Conservation (phyloP, 768 basidiomycete species). For the Mycena sanguinolenta region DNA sequence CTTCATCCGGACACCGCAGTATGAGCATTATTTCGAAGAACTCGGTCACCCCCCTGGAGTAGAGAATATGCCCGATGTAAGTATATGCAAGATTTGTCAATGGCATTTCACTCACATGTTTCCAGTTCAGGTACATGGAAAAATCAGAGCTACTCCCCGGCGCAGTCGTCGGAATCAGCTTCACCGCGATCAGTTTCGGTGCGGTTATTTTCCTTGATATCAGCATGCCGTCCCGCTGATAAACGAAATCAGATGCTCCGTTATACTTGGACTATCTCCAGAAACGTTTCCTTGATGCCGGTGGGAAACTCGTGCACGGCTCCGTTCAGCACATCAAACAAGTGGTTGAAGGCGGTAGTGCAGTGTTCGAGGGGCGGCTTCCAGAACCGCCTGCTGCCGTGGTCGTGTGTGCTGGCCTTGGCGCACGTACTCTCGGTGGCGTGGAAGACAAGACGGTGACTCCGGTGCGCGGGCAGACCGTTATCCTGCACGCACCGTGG, state of each 20-base stretch:
- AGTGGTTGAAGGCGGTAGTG: constrained; percentile 60
- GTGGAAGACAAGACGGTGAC: constrained; percentile 70
- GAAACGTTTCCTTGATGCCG: constrained; percentile 68
- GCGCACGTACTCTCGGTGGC: constrained; percentile 68
- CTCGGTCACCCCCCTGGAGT: constrained; percentile 40
- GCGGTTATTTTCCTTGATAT: too few relatives aligned
- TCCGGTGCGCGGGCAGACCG: constrained; percentile 75
- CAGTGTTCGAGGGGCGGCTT: constrained; percentile 34
- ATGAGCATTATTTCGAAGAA: constrained; percentile 55
- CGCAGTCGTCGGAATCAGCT: too few relatives aligned
- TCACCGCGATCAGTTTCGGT: too few relatives aligned
- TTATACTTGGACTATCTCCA: constrained; percentile 76
- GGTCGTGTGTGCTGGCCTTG: too few relatives aligned
- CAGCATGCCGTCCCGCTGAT: background rate
- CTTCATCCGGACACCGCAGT: constrained; percentile 61
- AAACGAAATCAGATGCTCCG: constrained; percentile 59
- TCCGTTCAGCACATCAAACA: constrained; percentile 73
- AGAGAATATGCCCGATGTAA: constrained; percentile 55
- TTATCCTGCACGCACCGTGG: constrained; percentile 65
- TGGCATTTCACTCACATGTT: background rate
- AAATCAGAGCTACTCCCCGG: too few relatives aligned
- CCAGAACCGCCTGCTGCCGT: constrained; percentile 32
- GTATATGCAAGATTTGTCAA: background rate
- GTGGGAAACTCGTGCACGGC: constrained; percentile 58
- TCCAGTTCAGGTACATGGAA: constrained; percentile 30